Percentiles rank a stretch among this genome's conserved stretches.
Conservation (phyloP, 169 alveolate genomes). For the Cryptosporidium meleagridis region DNA sequence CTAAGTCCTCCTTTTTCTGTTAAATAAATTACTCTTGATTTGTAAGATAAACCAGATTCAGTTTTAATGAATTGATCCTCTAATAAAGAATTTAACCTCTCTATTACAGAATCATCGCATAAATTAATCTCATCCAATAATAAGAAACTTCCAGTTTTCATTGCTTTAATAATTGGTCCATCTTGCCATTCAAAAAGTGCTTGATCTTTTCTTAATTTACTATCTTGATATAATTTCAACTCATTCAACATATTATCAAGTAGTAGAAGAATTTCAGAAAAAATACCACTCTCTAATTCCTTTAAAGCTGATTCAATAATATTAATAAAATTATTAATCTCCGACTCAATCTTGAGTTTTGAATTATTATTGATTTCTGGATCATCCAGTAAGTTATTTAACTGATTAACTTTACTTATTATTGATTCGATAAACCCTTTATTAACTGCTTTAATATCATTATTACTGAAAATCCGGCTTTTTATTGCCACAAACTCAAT, state of each 20-base stretch:
- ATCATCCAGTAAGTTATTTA: not conserved
- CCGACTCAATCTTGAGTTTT: too few species aligned
- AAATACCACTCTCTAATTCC: not conserved
- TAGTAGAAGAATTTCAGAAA: not conserved
- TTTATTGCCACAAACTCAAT: not conserved
- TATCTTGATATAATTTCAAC: not conserved
- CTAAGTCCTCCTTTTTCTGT: conserved; percentile 84
- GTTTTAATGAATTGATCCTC: conserved; percentile 89
- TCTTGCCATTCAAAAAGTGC: conserved; percentile 97
- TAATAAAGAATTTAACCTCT: conserved; percentile 97
- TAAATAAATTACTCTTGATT: conserved; percentile 56
- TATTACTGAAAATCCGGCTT: not conserved
- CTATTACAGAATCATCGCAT: conserved; percentile 98
- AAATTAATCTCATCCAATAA: conserved; percentile 98
- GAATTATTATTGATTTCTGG: not conserved
- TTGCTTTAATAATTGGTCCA: conserved; percentile 97
- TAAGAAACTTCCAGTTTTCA: conserved; percentile 94
- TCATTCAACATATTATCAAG: not conserved
- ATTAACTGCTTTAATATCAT: not conserved
- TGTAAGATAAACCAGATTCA: conserved; percentile 25
- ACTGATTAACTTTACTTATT: not conserved
- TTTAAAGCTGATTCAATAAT: not conserved
- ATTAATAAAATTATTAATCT: not conserved
- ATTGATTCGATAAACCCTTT: not conserved
- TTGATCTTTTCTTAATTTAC: conserved; percentile 69